These are phyloP conservation scores for Elsinoe batatas DNA, from an alignment of 2,329 filamentous ascomycete genomes.

Conservation along the genomic window DNA sequence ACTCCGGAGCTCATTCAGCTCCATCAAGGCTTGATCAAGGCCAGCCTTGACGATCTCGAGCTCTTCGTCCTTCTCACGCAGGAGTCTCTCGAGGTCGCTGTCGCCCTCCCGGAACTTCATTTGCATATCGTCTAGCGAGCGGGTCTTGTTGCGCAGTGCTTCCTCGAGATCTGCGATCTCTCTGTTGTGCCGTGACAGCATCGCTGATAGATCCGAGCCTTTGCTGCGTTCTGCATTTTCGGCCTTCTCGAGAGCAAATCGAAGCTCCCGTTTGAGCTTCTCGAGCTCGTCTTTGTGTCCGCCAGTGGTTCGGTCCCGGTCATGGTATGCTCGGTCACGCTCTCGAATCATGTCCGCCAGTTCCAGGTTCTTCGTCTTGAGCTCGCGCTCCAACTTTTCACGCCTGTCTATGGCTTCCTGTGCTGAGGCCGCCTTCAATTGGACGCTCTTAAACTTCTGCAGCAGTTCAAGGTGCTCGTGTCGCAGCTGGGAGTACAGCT, in stretches of 20 bases:
- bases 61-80: constrained; percentile 94
- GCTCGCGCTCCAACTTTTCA: constrained; percentile 91
- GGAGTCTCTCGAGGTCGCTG: constrained; percentile 72
- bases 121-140: constrained; percentile 74
- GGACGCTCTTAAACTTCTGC: constrained; percentile 91
- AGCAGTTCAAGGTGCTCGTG: constrained; percentile 91
- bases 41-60: constrained; percentile 96
- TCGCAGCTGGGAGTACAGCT: constrained; percentile 91
- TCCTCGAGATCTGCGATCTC: constrained; percentile 97
- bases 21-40: constrained; percentile 91
- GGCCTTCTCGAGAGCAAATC: constrained; percentile 80
- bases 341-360: constrained; percentile 97
- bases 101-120: constrained; percentile 68
- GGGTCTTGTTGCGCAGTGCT: constrained; percentile 74
- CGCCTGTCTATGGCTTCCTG: constrained; percentile 92
- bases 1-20: constrained; percentile 75
- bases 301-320: constrained; percentile 78
- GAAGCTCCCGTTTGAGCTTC: constrained; percentile 86
- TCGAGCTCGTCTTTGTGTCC: constrained; percentile 88
- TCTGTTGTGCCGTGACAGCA: constrained; percentile 92
- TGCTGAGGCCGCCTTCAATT: constrained; percentile 91
- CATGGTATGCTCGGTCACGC: constrained; percentile 83
- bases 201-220: constrained; percentile 85
- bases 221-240: constrained; percentile 90
- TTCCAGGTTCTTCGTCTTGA: constrained; percentile 99